Percentiles rank a stretch among this genome's conserved stretches.
phyloP scores from a whole-genome alignment of 2,329 filamentous ascomycete species.

The Elsinoe batatas region DNA sequence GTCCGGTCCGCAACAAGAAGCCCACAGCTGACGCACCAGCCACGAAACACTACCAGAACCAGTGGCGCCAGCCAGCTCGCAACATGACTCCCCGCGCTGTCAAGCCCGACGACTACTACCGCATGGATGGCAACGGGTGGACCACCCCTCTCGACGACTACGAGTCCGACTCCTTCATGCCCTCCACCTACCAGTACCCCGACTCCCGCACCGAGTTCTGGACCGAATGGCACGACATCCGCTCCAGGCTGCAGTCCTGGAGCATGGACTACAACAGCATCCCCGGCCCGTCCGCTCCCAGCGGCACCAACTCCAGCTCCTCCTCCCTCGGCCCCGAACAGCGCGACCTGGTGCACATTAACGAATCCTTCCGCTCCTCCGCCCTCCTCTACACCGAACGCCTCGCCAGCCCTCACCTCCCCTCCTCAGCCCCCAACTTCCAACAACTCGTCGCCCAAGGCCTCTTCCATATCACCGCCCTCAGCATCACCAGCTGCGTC shows the following conservation, averaged over 20 bases:
- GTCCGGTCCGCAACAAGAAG: constrained; percentile 32
- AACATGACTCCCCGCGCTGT: constrained; percentile 7
- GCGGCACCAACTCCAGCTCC: constrained; percentile 16
- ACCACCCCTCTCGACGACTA: constrained; percentile 31
- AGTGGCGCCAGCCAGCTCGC: background rate
- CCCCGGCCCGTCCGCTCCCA: constrained; percentile 22
- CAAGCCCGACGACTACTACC: constrained; percentile 35
- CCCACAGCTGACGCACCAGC: constrained; percentile 27
- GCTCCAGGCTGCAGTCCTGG: constrained; percentile 69
- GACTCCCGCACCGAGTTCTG: constrained; percentile 58
- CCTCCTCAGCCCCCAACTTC: constrained; percentile 66
- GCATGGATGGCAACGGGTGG: constrained; percentile 61
- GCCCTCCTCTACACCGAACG: constrained; percentile 85
- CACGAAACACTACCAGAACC: constrained; percentile 17
- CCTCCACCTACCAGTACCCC: constrained; percentile 34
- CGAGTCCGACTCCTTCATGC: constrained; percentile 24
- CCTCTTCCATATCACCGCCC: constrained; percentile 70
- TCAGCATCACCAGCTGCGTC: constrained; percentile 60
- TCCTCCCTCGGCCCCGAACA: constrained; percentile 40
- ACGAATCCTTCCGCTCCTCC: constrained; percentile 81
- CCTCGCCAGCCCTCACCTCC: constrained; percentile 64
- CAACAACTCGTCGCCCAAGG: constrained; percentile 75
- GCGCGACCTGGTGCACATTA: constrained; percentile 68
- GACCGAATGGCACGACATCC: constrained; percentile 76
- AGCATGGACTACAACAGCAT: constrained; percentile 46